phyloP scores from a whole-genome alignment of 2,329 filamentous ascomycete species.

The Beauveria scarabaeidicola region DNA sequence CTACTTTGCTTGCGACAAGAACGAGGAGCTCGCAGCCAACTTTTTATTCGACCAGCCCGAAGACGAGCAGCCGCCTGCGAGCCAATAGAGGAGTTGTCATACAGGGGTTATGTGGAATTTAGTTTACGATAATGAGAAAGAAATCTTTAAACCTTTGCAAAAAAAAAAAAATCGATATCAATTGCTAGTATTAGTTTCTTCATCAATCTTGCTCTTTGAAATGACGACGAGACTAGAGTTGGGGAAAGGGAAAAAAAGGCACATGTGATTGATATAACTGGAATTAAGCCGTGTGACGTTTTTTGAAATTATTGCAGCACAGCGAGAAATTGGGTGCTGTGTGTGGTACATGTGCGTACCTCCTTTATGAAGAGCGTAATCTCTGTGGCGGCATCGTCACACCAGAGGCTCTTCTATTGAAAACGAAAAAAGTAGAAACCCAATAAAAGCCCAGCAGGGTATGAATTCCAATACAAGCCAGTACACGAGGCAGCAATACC shows the following conservation, averaged over 20 bases:
- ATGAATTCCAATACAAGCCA: not conserved
- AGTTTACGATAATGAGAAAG: constrained; percentile 12
- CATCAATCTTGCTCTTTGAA: not conserved
- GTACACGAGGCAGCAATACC: not conserved
- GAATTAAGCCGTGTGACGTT: not conserved
- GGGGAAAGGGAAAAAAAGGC: not conserved
- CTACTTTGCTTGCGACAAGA: constrained; percentile 99
- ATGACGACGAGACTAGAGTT: not conserved
- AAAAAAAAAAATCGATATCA: not conserved
- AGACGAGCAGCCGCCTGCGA: constrained; percentile 55
- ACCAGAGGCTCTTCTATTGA: not conserved
- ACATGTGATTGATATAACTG: not conserved
- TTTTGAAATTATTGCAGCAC: too few relatives aligned
- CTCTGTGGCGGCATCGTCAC: too few relatives aligned
- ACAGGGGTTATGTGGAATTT: not conserved
- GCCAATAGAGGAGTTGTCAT: constrained; percentile 23
- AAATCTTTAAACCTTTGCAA: not conserved
- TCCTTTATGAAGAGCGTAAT: too few relatives aligned
- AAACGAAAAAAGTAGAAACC: not conserved
- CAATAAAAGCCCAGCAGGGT: not conserved
- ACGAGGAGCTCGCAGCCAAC: constrained; percentile 95
- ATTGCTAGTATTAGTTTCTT: not conserved
- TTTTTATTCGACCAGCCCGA: constrained; percentile 97
- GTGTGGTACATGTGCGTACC: not conserved
- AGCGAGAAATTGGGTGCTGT: not conserved